Conservation (phyloP, 2,329 filamentous ascomycete genomes). For the Scolecobasidium constrictum region DNA sequence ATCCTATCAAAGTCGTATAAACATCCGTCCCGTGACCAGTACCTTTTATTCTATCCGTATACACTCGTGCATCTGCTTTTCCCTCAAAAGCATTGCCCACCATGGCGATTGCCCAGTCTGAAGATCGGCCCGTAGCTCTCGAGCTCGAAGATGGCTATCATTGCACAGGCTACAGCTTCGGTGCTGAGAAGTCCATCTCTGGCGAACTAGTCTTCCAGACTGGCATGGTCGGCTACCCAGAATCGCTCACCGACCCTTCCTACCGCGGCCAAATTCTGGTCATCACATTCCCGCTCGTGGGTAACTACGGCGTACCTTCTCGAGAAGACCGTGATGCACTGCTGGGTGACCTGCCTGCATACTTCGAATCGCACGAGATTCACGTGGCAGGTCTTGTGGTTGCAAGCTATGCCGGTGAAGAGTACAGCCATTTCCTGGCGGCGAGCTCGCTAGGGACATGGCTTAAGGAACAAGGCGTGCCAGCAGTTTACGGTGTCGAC, state of each 20-base stretch:
- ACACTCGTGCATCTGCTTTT: too few relatives aligned
- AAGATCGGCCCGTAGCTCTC: conserved; percentile 55
- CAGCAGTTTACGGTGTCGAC: conserved; percentile 91
- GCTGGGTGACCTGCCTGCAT: conserved; percentile 72
- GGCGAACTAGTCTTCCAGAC: conserved; percentile 99
- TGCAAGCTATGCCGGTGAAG: conserved; percentile 85
- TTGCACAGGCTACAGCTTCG: conserved; percentile 94
- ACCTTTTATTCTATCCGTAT: too few relatives aligned
- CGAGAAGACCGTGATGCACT: conserved; percentile 68
- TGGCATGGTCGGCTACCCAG: conserved; percentile 97
- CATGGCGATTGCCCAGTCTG: too few relatives aligned
- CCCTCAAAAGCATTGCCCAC: too few relatives aligned
- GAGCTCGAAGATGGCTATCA: conserved; percentile 87
- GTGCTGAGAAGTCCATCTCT: conserved; percentile 84
- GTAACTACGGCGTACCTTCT: conserved; percentile 94
- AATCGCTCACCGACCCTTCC: conserved; percentile 80
- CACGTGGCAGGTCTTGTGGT: conserved; percentile 88
- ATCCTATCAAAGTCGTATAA: too few relatives aligned
- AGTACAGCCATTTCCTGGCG: conserved; percentile 90
- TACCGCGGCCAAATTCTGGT: conserved; percentile 92
- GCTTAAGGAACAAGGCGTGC: conserved; percentile 92
- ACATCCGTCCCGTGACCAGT: too few relatives aligned
- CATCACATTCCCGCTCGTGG: conserved; percentile 88
- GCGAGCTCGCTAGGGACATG: conserved; percentile 83
- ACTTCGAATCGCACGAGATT: conserved; percentile 89